Base-by-base conservation (phyloP, 2,329 filamentous ascomycete genomes). In the Nothophaeocryptopus gaeumannii region DNA sequence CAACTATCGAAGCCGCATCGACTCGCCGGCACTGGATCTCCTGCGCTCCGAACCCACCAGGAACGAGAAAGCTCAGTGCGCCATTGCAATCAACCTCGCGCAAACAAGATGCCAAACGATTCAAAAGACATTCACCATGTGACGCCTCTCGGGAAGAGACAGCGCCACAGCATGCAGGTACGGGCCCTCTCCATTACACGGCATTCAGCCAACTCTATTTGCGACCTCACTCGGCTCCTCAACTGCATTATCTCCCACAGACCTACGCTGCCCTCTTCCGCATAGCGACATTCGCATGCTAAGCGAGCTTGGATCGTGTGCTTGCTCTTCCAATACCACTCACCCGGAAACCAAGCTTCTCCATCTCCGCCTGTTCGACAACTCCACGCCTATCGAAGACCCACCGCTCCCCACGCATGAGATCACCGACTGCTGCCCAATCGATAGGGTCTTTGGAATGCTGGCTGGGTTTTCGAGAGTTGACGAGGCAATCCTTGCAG, bases 311-410 rank as follows among this genome's bases (percentile, higher is more conserved):
- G 41, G 34, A 42, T 29, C 31, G 20, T 13, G 44, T 43, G 33
- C 56, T 46, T 39, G 50, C 34, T 47, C 62, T 65, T 39, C 66
- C 66, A 50, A 68, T 64, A 30, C 55, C 55, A 47, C 66, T 57
- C 47, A 68, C 64, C 20, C 55, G 55, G 59, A 68, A 68, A 8
- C 63, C 66, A 10, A 70, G 51, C 36, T 32, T 14, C 42, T 59
- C 59, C 39, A 69, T 49, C 45, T 56, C 56, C 30, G 42, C 50
- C 3, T 53, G 51, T 47, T 69, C 64, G 37, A 69, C 58, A 26
- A 69, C 57, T 34, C 63, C 63, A 13, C 67, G 50, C 10, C 65
- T 65, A 43, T 69, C 67, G 47, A 70, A 68, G 14, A 70, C 57
- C 40, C 63, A 66, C 45, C 54, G 56, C n/a, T 67, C 67, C 20